A percentile compares a stretch with the other conserved stretches of the same genome.
Conservation (phyloP, 805 yeast genomes). For the Monosporozyma yasuniensis region DNA sequence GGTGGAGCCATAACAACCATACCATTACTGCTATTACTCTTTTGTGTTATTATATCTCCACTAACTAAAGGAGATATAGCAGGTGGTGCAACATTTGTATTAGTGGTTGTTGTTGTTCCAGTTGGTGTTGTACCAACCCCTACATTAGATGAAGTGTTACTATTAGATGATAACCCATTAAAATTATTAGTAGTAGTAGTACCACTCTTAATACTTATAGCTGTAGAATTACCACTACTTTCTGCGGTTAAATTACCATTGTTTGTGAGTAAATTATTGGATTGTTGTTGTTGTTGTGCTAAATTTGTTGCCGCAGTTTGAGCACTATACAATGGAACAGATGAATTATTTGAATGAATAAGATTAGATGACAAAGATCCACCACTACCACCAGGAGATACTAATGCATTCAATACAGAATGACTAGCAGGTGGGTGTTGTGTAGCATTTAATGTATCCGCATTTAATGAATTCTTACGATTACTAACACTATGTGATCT, state of each 20-base stretch:
- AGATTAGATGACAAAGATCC: neutral
- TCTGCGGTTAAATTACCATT: neutral
- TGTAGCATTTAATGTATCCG: neutral
- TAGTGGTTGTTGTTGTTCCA: neutral
- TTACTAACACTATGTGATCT: conserved; percentile 19
- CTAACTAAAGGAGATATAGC: no score
- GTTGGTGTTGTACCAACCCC: neutral
- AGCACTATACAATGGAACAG: neutral
- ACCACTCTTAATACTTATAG: neutral
- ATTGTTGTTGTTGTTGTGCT: no score
- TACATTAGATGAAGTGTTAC: neutral
- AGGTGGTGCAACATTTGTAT: no score
- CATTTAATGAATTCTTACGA: conserved; percentile 7
- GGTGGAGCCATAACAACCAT: conserved; percentile 19
- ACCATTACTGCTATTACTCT: neutral
- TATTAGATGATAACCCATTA: neutral
- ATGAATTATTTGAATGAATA: neutral
- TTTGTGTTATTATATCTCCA: neutral
- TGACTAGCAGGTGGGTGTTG: conserved; percentile 1
- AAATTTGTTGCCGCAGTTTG: neutral
- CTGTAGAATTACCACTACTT: neutral
- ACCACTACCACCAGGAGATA: neutral
- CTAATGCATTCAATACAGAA: neutral
- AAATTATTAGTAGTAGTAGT: neutral
- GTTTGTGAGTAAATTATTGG: no score